Evolutionary conservation across 257 asterid genomes (phyloP).

Genomic region (Nicotiana undulata): DNA sequence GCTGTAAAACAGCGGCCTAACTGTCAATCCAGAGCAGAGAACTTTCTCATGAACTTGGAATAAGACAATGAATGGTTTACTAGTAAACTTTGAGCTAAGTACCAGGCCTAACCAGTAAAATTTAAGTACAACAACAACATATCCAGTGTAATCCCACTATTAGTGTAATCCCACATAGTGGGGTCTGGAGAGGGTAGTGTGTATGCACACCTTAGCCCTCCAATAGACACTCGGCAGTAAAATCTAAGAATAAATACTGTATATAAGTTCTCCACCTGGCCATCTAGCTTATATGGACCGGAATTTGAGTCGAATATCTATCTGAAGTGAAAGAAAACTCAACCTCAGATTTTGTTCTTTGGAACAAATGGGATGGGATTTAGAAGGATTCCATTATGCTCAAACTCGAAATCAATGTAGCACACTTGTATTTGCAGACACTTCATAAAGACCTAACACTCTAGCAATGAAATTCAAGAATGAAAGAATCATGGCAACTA

Average conservation of each 20-base stretch:
- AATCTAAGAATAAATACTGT: background rate
- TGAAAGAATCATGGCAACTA: slow-evolving; percentile 52
- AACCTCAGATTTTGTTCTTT: background rate
- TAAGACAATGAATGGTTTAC: too few species aligned
- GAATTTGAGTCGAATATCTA: background rate
- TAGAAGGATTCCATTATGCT: background rate
- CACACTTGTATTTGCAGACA: background rate
- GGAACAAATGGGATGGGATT: background rate
- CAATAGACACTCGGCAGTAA: too few species aligned
- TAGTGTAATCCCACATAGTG: too few species aligned
- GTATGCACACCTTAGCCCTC: too few species aligned
- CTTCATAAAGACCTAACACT: background rate
- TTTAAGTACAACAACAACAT: too few species aligned
- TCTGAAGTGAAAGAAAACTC: background rate
- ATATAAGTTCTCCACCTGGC: background rate
- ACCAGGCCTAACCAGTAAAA: too few species aligned
- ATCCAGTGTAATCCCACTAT: too few species aligned
- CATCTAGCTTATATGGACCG: background rate
- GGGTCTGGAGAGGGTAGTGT: too few species aligned
- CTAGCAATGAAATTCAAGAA: slow-evolving; percentile 35
- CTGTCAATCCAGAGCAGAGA: too few species aligned
- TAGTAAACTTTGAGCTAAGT: too few species aligned
- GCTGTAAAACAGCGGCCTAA: too few species aligned
- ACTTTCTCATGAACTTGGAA: too few species aligned
- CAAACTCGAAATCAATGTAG: background rate